Evolutionary conservation across 176 grass and related monocot genomes (phyloP).

Genomic region (Zea luxurians): DNA sequence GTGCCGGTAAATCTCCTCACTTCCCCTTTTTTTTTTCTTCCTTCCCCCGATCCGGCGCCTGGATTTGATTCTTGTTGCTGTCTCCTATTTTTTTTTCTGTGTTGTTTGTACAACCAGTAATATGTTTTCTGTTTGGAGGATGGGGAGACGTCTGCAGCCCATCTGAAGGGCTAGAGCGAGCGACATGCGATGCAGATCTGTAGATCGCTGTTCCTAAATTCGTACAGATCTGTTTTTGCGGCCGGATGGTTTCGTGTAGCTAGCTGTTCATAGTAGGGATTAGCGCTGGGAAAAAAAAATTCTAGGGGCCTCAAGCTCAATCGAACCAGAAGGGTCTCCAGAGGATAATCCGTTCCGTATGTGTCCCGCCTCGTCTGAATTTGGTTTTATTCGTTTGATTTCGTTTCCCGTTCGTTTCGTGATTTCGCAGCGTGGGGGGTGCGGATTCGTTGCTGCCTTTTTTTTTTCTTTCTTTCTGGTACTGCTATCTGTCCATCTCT

Average conservation of each 20-base stretch:
- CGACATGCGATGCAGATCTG: neutral
- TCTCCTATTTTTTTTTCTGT: neutral
- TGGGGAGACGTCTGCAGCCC: neutral
- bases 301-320: neutral
- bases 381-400: too few relatives aligned
- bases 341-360: too few relatives aligned
- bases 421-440: too few relatives aligned
- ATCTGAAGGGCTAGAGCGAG: neutral
- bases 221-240: neutral
- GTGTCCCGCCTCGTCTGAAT: too few relatives aligned
- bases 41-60: neutral
- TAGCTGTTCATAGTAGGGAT: neutral
- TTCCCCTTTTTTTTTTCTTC: constrained; percentile 21
- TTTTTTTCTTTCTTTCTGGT: neutral
- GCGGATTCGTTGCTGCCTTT: neutral
- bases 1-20: constrained; percentile 24
- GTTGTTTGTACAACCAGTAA: neutral
- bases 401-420: too few relatives aligned
- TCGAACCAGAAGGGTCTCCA: neutral
- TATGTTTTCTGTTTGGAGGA: neutral
- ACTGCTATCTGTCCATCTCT: too few relatives aligned
- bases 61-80: neutral
- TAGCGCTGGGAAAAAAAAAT: neutral
- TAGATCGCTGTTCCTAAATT: neutral
- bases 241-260: neutral